Evolutionary conservation across 495 filamentous ascomycete species (phyloP), one percentile per base, ranked within the genome.

Genomic region (Clohesyomyces aquaticus): DNA sequence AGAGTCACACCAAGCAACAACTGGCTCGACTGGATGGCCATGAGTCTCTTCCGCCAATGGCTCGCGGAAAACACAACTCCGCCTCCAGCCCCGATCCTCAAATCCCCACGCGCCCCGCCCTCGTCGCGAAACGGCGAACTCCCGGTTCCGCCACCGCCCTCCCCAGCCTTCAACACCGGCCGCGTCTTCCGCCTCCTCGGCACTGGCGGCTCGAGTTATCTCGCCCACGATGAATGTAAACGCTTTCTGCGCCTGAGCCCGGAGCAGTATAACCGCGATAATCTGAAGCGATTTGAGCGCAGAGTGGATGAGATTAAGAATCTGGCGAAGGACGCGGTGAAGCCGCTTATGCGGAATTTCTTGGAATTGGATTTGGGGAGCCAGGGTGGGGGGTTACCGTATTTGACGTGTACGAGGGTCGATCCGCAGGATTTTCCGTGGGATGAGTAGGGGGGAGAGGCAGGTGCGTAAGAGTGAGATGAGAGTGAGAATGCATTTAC

Each of bases 41-140:
- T 95, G 50, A 87, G 82, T 16, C 79, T 96, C 14, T 97, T 96
- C 73, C 80, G 92, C 8, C 90, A 95, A 73, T 96, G 91, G 92
- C 78, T 97, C 0, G 89, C 90, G 0, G 92, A 96, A 58, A 92
- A 87, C 71, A 95, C 89, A 4, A 85, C 89, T 0, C 89, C 89
- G 3, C 83, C 87, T 1, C 83, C 75, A n/a, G 67, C 75, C 11
- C 62, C 71, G 8, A 75, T 73, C 10, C 56, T 73, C 23, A 78
- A 77, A 56, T 66, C 73, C 26, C 22, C 62, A 8, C 59, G 65
- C 9, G 32, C 57, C 4, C 23, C 54, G 1, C 28, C 65, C 4
- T 54, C 65, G 9, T 65, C 66, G 4, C 50, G 60, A 59, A 71
- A 62, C 29, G 28, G 63, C 1, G 49, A 61, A 18, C 18, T n/a